A percentile compares a stretch with the other conserved stretches of the same genome.
Evolutionary conservation across 345 rosid genomes (phyloP).

Genomic region (Euphorbia lathyris): DNA sequence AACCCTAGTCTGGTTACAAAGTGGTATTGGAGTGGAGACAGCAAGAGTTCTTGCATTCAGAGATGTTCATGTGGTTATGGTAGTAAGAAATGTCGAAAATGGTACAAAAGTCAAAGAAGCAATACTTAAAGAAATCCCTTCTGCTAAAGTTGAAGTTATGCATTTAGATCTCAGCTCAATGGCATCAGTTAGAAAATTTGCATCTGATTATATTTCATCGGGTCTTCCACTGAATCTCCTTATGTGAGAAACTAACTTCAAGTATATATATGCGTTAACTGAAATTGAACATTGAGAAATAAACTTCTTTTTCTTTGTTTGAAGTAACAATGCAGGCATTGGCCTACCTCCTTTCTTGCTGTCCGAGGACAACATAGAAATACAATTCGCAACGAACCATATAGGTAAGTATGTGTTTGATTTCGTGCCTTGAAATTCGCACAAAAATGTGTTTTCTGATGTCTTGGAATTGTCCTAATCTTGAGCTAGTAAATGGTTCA

Average conservation of each 20-base stretch:
- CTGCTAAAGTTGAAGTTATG: constrained; percentile 32
- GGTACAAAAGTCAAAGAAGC: constrained; percentile 31
- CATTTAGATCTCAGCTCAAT: constrained; percentile 42
- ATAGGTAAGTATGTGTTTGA: constrained; percentile 9
- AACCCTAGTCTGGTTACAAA: no score
- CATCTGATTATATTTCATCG: constrained; percentile 23
- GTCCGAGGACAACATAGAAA: no score
- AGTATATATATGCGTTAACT: neutral
- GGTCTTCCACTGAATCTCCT: constrained; percentile 41
- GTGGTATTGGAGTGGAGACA: no score
- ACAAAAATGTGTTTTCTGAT: no score
- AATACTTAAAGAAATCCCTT: constrained; percentile 28
- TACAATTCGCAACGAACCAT: constrained; percentile 32
- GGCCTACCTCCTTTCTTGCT: no score
- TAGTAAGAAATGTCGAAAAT: constrained; percentile 32
- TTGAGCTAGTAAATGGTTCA: no score
- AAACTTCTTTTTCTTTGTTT: no score
- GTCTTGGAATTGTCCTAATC: no score
- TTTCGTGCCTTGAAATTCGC: no score
- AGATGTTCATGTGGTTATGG: constrained; percentile 27
- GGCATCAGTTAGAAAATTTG: constrained; percentile 38
- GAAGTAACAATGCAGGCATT: no score
- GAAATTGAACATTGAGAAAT: neutral
- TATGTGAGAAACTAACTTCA: constrained; percentile 24
- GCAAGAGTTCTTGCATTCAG: no score